phyloP scores from a whole-genome alignment of 352 stramenopile genomes.

The Phytophthora melonis region DNA sequence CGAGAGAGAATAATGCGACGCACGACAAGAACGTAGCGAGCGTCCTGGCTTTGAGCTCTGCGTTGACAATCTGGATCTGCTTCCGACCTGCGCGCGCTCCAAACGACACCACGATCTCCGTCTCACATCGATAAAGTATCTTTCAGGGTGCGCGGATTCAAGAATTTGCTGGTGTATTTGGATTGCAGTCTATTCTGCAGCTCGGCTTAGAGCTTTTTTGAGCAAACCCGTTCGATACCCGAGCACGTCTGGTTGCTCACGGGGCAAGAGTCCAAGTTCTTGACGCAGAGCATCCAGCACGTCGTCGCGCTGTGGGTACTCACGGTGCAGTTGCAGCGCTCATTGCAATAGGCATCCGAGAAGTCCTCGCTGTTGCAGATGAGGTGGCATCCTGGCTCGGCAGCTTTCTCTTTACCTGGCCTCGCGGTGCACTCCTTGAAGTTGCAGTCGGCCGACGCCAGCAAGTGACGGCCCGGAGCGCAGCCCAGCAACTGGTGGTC shows the following conservation, averaged over 20 bases:
- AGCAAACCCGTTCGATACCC: constrained; percentile 39
- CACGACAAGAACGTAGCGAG: constrained; percentile 20
- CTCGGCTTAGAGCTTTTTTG: background rate
- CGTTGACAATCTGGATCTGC: constrained; percentile 24
- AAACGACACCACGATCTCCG: constrained; percentile 13
- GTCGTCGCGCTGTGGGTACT: constrained; percentile 29
- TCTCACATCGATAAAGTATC: background rate
- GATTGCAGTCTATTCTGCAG: too few relatives aligned
- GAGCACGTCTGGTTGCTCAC: constrained; percentile 43
- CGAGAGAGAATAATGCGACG: constrained; percentile 22
- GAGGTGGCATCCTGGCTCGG: constrained; percentile 23
- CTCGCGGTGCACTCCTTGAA: constrained; percentile 44
- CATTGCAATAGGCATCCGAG: constrained; percentile 15
- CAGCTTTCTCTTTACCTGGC: constrained; percentile 5
- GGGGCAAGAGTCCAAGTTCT: constrained; percentile 43
- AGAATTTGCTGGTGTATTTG: too few relatives aligned
- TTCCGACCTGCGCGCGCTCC: constrained; percentile 17
- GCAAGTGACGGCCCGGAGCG: constrained; percentile 45
- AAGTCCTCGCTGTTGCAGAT: constrained; percentile 51
- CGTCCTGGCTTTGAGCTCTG: constrained; percentile 29
- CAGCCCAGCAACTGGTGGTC: constrained; percentile 52
- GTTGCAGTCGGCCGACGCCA: constrained; percentile 46
- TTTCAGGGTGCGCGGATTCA: background rate
- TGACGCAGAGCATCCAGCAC: constrained; percentile 65
- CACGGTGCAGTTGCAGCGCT: constrained; percentile 27